These are phyloP conservation scores for Baorangia bicolor DNA, from an alignment of 768 basidiomycete genomes.

Conservation along the genomic window DNA sequence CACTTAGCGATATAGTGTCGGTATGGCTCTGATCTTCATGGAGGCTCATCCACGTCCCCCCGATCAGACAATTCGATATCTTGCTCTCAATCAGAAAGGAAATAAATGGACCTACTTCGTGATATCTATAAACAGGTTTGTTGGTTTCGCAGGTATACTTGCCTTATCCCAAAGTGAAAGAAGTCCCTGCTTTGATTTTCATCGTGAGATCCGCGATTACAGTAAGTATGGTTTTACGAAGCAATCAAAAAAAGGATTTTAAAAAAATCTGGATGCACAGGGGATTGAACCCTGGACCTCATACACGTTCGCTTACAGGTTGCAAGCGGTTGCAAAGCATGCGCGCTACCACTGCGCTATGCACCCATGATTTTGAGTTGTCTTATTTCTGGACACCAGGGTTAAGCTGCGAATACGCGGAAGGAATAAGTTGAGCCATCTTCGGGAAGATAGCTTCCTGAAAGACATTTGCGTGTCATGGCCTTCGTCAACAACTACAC, in stretches of 20 bases:
- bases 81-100: no score
- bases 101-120: no score
- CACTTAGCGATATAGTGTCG: neutral
- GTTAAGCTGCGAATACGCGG: no score
- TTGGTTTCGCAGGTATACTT: no score
- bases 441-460: no score
- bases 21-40: neutral
- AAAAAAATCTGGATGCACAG: slow-evolving; percentile 38
- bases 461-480: no score
- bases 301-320: slow-evolving; percentile 32
- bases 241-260: neutral
- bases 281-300: slow-evolving; percentile 45
- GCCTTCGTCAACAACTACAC: no score
- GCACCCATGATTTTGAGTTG: slow-evolving; percentile 20
- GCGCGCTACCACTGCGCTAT: slow-evolving; percentile 41
- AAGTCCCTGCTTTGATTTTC: neutral
- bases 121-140: no score
- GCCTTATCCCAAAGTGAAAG: neutral
- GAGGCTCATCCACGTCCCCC: neutral
- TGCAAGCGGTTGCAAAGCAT: slow-evolving; percentile 40
- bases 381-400: no score
- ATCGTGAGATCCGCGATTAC: neutral
- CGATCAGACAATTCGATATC: neutral
- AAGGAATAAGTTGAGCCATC: no score
- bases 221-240: neutral